Evolutionary conservation across 179 eudicot species (phyloP), one percentile per base, ranked within the genome.

Genomic region (Sideroxylon spinosum): DNA sequence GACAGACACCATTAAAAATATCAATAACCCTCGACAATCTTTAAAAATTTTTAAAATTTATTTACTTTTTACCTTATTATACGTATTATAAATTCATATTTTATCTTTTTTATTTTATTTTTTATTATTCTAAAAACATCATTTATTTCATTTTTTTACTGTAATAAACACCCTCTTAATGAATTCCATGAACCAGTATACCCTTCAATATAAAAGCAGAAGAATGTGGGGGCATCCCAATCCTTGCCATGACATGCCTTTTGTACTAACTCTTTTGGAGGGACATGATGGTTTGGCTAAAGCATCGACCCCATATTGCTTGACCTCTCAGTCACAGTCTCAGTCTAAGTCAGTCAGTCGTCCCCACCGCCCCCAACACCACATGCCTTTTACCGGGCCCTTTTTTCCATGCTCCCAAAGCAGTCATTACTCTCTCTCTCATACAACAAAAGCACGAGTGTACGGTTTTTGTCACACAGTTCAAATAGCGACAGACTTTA

Each of bases 321-420:
- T 74, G 68, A 74, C 53, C 77, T 60, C 64, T 74, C 77, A 1
- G 44, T 37, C 44, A 37, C 3, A 37, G 44, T 37, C 44, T 37
- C 44, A 37, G 5, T 37, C 44, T 29, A 3, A 29, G 66, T 19
- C 76, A 56, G 52, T 59, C 19, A 32, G 23, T 16, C 23, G 37
- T 44, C 32, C 9, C 48, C 44, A 37, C 44, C 44, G 44, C 44
- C 44, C 44, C 44, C 44, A 37, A 1, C 76, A 53, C 77, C 81
- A 63, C 77, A 79, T 55, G 78, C 44, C 25, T 44, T 79, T 65
- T 23, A 22, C 23, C 76, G 32, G 52, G 37, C 77, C 44, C 44
- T 37, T 71, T 71, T 59, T 73, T 74, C 20, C 77, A 74, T 64
- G 49, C 72, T 79, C 57, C 71, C 63, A 63, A 52, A 61, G 68